A percentile compares a stretch with the other conserved stretches of the same genome.
These are phyloP conservation scores for Stentor roeselii DNA, from an alignment of 73 alveolate genomes.

Conservation along the genomic window DNA sequence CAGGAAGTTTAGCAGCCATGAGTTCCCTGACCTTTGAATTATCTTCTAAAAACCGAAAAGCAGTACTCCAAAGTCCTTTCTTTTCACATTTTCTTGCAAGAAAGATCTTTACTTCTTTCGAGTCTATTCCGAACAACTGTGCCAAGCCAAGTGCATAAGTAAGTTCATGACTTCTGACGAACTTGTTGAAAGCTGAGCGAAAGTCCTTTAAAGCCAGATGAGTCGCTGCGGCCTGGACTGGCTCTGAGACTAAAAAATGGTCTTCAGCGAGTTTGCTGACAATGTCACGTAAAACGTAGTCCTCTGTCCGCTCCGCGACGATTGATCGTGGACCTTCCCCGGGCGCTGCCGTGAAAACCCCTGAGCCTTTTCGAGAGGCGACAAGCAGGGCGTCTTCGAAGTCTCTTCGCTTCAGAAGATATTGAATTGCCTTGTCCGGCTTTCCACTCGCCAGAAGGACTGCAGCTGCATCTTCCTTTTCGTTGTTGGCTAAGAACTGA, in stretches of 20 bases:
- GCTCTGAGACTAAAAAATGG: background rate
- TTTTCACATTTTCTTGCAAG: background rate
- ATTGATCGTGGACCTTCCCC: background rate
- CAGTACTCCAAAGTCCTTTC: background rate
- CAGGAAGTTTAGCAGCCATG: background rate
- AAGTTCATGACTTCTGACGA: background rate
- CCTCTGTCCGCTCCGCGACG: background rate
- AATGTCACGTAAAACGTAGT: background rate
- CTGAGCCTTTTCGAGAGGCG: background rate
- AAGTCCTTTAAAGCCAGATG: background rate
- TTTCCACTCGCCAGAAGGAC: slow-evolving; percentile 11
- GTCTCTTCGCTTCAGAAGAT: background rate
- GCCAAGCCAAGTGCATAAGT: background rate
- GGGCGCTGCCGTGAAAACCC: background rate
- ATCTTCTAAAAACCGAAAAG: background rate
- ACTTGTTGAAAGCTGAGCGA: background rate
- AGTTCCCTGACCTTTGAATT: background rate
- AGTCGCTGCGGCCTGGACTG: slow-evolving; percentile 15
- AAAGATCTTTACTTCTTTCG: background rate
- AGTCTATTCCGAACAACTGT: background rate
- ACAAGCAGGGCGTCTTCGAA: background rate
- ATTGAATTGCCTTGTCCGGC: background rate
- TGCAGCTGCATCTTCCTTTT: background rate
- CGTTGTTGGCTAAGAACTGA: background rate
- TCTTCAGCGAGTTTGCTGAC: background rate